These are phyloP conservation scores for Ligustrum vulgare DNA, from an alignment of 257 asterid genomes.

Conservation along the genomic window DNA sequence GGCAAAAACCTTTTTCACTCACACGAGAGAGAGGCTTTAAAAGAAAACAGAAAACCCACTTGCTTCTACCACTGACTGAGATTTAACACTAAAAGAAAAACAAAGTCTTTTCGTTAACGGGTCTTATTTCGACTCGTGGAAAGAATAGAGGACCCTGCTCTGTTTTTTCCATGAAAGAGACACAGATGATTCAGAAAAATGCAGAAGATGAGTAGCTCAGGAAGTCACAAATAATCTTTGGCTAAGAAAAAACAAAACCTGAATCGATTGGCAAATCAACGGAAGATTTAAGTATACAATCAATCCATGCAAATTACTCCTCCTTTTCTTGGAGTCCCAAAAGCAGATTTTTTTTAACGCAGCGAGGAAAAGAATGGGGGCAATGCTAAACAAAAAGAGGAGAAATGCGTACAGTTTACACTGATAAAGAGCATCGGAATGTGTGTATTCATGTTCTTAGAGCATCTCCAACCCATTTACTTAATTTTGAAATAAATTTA, in stretches of 20 bases:
- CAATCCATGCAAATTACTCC: constrained; percentile 32
- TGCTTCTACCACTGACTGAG: constrained; percentile 14
- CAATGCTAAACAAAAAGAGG: constrained; percentile 11
- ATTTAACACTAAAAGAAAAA: constrained; percentile 15
- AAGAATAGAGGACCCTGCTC: constrained; percentile 24
- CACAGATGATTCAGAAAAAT: constrained; percentile 10
- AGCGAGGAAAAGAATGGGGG: constrained; percentile 25
- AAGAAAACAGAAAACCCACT: constrained; percentile 27
- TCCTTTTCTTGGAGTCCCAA: constrained; percentile 25
- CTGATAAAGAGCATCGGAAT: constrained; percentile 32
- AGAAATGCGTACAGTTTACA: constrained; percentile 28
- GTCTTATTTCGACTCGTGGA: background rate
- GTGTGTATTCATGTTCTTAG: constrained; percentile 39
- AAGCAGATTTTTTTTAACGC: background rate
- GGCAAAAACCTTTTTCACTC: constrained; percentile 16
- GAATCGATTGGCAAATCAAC: constrained; percentile 34
- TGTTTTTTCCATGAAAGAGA: constrained; percentile 23
- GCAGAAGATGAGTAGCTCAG: constrained; percentile 28
- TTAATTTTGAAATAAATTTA: no score
- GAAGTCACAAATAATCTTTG: constrained; percentile 18
- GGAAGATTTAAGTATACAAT: constrained; percentile 4
- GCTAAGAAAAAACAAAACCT: constrained; percentile 23
- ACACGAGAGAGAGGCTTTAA: background rate
- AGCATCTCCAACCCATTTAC: no score
- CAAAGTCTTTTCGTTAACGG: constrained; percentile 6